Base-by-base conservation (phyloP, 257 asterid genomes). In the Nicotiana noctiflora region DNA sequence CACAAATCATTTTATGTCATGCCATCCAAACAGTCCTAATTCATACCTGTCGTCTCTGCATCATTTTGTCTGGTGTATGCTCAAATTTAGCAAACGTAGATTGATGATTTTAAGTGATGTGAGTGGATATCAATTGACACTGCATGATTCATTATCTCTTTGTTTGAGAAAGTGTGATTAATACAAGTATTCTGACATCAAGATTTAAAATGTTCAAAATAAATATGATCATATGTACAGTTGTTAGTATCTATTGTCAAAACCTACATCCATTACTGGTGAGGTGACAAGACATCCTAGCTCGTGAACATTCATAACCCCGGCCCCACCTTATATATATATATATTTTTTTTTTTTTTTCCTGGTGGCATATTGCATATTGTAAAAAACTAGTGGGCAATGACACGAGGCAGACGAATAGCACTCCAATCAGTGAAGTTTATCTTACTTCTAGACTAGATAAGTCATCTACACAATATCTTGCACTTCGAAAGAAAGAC, bases 1-100 rank as follows among this genome's bases (percentile, higher is more conserved):
- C 82, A 57, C 37, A 62, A 18, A 75, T 37, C 81, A 9, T 60
- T 60, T 81, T 81, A 68, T 60, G 23, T 13, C 68, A 32, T 37
- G 8, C 23, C 18, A 64, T 34, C 27, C 14, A 11, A 37, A 74
- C 60, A 13, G 44, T 40, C 75, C 44, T 13, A 40, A 44, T 83
- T 83, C 68, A 70, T 51, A 6, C 40, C 18, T 52, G 51, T n/a
- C 46, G 40, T 40, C 11, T 18, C 9, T 62, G 57, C 44, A 74
- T 40, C 14, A 25, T 32, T 53, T 34, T 64, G 34, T 37, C 79
- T 51, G 14, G 8, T 34, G 60, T 37, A n/a, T 11, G 4, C 53
- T 12, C 77, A 68, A 11, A 40, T 40, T n/a, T 67, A n/a, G 31
- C 18, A 67, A 67, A 37, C 5, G 76, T 37, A 25, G 59, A 21